phyloP scores from a whole-genome alignment of 345 rosid species.

The Eucalyptus marginata region DNA sequence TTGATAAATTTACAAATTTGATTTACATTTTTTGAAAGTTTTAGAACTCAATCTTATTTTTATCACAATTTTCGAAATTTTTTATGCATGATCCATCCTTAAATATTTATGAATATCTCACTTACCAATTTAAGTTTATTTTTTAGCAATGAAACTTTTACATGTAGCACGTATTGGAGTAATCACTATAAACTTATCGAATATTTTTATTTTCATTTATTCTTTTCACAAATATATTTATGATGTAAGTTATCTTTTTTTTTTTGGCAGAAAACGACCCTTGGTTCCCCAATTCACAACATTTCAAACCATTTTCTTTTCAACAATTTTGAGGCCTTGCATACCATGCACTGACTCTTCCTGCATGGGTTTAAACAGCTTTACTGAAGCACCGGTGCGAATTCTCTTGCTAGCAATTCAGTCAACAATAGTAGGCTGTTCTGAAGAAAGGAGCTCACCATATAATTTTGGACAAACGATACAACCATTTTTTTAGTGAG shows the following conservation, averaged over 20 bases:
- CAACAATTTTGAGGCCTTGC: too few relatives aligned
- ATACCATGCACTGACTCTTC: not conserved
- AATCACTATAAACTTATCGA: not conserved
- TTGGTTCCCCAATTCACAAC: not conserved
- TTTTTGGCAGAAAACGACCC: rapidly evolving
- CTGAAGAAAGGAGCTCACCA: too few relatives aligned
- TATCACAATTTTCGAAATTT: rapidly evolving
- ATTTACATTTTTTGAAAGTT: too few relatives aligned
- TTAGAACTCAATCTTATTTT: rapidly evolving
- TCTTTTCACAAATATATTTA: too few relatives aligned
- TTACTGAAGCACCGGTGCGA: too few relatives aligned
- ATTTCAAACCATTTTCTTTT: not conserved
- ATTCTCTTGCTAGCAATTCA: not conserved
- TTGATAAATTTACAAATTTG: rapidly evolving
- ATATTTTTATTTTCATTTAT: too few relatives aligned
- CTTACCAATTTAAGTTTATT: too few relatives aligned
- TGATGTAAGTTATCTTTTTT: too few relatives aligned
- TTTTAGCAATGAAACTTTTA: not conserved
- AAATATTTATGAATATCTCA: too few relatives aligned
- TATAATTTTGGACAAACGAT: too few relatives aligned
- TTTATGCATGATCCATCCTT: rapidly evolving
- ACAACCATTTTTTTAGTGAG: too few relatives aligned
- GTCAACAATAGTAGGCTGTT: too few relatives aligned
- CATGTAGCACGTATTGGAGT: rapidly evolving
- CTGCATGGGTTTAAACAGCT: not conserved